phyloP scores from a whole-genome alignment of 345 rosid species.

The Angophora floribunda region DNA sequence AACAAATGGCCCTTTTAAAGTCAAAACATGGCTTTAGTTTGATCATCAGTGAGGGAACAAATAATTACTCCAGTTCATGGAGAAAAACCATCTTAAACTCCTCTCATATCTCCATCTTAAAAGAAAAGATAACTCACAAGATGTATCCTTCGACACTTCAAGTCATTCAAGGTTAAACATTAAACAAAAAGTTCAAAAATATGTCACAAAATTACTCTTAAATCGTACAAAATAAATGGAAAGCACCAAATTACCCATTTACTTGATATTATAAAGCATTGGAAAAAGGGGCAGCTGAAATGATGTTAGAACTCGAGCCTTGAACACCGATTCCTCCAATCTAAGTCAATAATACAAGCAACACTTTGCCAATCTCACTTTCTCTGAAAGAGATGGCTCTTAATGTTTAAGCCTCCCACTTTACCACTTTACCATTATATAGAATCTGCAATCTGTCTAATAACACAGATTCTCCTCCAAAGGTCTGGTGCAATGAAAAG shows the following conservation, averaged over 20 bases:
- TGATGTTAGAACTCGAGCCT: background rate
- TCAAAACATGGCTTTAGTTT: background rate
- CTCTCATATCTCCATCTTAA: background rate
- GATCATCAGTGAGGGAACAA: background rate
- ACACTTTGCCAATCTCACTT: background rate
- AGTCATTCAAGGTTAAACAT: background rate
- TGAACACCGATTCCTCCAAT: background rate
- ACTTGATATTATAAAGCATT: background rate
- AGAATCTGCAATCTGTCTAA: background rate
- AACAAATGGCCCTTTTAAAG: background rate
- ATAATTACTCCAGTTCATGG: background rate
- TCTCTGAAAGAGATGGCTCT: background rate
- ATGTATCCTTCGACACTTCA: background rate
- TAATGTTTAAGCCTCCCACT: background rate
- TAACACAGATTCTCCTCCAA: background rate
- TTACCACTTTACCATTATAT: background rate
- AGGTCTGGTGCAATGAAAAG: background rate
- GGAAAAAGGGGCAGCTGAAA: background rate
- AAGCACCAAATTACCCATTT: background rate
- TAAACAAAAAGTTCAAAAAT: background rate
- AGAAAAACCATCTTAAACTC: background rate
- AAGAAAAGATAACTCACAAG: background rate
- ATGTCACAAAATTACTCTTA: background rate
- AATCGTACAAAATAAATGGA: background rate
- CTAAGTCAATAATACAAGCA: background rate